A percentile compares a stretch with the other conserved stretches of the same genome.
Evolutionary conservation across 2,329 filamentous ascomycete species (phyloP).

Genomic region (Xylariomycetidae sp.): DNA sequence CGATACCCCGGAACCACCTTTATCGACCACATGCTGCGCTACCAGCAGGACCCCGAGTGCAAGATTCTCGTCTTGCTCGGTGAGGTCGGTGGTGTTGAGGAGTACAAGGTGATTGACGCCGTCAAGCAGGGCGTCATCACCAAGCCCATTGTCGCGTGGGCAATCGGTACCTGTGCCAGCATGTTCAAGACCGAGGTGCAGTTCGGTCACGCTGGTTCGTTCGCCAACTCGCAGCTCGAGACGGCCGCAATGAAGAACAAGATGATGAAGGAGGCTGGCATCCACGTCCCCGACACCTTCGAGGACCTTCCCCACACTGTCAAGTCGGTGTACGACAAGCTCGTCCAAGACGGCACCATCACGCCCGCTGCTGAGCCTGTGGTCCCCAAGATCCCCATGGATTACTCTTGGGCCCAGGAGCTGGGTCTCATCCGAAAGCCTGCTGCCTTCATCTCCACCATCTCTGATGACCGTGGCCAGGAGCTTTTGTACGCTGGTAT

Average conservation of each 20-base stretch:
- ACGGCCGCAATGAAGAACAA: conserved; percentile 96
- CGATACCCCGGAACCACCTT: conserved; percentile 98
- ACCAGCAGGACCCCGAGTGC: conserved; percentile 94
- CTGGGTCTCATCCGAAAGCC: conserved; percentile 99
- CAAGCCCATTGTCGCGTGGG: conserved; percentile 99
- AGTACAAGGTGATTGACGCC: conserved; percentile 98
- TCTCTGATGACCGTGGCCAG: conserved; percentile 98
- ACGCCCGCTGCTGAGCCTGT: conserved; percentile 81
- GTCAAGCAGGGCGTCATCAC: conserved; percentile 91
- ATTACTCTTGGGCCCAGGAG: conserved; percentile 99
- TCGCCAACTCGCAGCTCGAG: conserved; percentile 99
- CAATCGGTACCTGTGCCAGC: conserved; percentile 97
- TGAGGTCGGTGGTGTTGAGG: conserved; percentile 98
- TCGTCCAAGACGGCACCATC: conserved; percentile 80
- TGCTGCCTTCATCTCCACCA: conserved; percentile 98
- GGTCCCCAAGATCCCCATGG: conserved; percentile 98
- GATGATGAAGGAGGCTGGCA: conserved; percentile 89
- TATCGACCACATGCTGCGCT: conserved; percentile 96
- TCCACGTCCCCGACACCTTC: conserved; percentile 92
- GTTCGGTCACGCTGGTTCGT: conserved; percentile 97
- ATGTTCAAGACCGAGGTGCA: conserved; percentile 99
- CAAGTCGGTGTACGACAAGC: conserved; percentile 77
- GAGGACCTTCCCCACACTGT: conserved; percentile 84
- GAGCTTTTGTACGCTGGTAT: conserved; percentile 98
- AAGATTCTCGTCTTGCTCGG: conserved; percentile 95